These are phyloP conservation scores for Galerina sulciceps DNA, from an alignment of 768 basidiomycete species.

Conservation along the genomic window DNA sequence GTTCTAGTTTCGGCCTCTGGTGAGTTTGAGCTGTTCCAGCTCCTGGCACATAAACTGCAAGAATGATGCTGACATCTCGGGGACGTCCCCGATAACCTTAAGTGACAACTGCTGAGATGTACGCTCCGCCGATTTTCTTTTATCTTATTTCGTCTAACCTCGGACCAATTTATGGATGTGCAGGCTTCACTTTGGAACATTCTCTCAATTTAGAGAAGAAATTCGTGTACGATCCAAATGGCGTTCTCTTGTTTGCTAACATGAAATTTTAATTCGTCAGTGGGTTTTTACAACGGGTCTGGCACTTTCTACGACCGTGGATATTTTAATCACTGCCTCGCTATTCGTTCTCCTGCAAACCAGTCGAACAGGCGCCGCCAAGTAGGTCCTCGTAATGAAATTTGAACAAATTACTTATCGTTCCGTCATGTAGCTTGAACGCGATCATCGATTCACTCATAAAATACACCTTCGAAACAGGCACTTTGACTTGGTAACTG, in stretches of 20 bases:
- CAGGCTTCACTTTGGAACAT: constrained; percentile 27
- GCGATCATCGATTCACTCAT: constrained; percentile 49
- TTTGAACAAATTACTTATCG: background rate
- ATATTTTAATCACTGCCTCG: constrained; percentile 51
- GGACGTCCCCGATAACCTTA: background rate
- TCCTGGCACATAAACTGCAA: background rate
- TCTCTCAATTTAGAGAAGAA: constrained; percentile 17
- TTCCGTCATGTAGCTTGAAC: constrained; percentile 39
- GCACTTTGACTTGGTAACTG: constrained; percentile 49
- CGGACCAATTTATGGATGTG: background rate
- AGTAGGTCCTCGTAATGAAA: constrained; percentile 29
- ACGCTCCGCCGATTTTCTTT: background rate
- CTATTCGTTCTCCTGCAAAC: constrained; percentile 46
- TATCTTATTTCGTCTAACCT: background rate
- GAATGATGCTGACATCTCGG: background rate
- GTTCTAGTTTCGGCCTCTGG: constrained; percentile 32
- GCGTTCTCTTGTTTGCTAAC: background rate
- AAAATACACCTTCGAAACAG: constrained; percentile 57
- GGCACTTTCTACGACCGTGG: constrained; percentile 50
- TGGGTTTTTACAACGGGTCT: constrained; percentile 61
- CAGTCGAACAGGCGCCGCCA: constrained; percentile 40
- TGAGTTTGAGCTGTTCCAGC: constrained; percentile 13
- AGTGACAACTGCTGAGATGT: constrained; percentile 37
- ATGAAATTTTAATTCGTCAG: constrained; percentile 25
- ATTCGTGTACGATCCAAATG: constrained; percentile 22